Base-by-base conservation (phyloP, 169 alveolate species). In the Cardiosporidium cionae region DNA sequence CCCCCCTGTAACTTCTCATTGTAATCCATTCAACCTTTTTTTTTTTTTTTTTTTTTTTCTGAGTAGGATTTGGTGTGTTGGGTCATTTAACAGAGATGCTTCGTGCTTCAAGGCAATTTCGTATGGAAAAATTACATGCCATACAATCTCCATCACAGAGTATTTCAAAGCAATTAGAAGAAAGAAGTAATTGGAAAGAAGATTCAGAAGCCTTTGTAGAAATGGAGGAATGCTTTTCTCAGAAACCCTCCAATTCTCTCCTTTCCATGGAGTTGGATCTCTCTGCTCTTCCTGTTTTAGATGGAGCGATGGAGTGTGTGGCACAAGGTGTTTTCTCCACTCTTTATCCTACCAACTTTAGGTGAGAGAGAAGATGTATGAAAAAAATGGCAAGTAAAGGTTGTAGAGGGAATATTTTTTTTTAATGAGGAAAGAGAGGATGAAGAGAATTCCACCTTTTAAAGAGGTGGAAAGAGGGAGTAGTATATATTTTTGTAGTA, bases 21-120 rank as follows among this genome's bases (percentile, higher is more conserved):
- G n/a, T n/a, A n/a, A n/a, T n/a, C n/a, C n/a, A n/a, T n/a, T n/a
- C n/a, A n/a, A n/a, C n/a, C n/a, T n/a, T n/a, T 44, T 44, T 9
- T n/a, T 7, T 23, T 27, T 2, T 7, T 31, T 4, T 25, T 64
- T 4, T 25, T 64, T 31, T 36, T 16, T 36, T 9, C 6, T 29
- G 34, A 53, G 34, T 70, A 74, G 81, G 81, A 0, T 75, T 75
- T 34, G 81, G 81, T 27, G 23, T 75, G 58, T 29, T 28, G 16
- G 81, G 81, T 0, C 81, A 75, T 52, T 58, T 75, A 67, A 52
- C 58, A 27, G 81, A 75, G 64, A 37, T 75, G 69, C 34, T 75
- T 0, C 63, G 68, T 32, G 64, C 81, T 33, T 65, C 58, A 31
- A 36, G 65, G 25, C 29, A 28, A 36, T 34, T 5, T 1, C 75